Percentiles rank a stretch among this genome's conserved stretches.
These are phyloP conservation scores for Candida tallmaniae DNA, from an alignment of 805 yeast genomes.

Conservation along the genomic window DNA sequence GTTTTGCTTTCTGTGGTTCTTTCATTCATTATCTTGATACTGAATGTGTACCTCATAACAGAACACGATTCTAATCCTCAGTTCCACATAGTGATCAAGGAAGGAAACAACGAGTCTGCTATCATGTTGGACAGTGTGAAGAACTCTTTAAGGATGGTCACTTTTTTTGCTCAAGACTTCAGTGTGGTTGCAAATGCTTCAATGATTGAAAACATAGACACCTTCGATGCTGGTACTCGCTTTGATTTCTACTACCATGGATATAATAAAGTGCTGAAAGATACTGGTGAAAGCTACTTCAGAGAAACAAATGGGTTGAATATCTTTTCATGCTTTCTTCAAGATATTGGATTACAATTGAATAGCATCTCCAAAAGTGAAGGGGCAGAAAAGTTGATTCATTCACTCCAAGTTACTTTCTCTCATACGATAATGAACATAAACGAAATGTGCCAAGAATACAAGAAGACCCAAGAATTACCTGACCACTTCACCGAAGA, in stretches of 20 bases:
- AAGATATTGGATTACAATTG: slow-evolving; percentile 48
- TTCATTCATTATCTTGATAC: slow-evolving; percentile 15
- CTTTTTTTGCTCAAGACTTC: slow-evolving; percentile 13
- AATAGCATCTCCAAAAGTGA: slow-evolving; percentile 33
- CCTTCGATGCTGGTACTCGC: slow-evolving; percentile 38
- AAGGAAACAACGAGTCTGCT: slow-evolving; percentile 11
- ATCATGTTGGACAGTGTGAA: slow-evolving; percentile 6
- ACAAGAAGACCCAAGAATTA: slow-evolving; percentile 9
- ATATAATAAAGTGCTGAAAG: slow-evolving; percentile 40
- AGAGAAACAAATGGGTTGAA: slow-evolving; percentile 36
- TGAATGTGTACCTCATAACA: slow-evolving; percentile 8
- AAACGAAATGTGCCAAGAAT: slow-evolving; percentile 12
- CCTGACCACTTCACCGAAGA: slow-evolving; percentile 11
- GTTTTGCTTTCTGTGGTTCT: slow-evolving; percentile 9
- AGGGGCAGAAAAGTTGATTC: slow-evolving; percentile 24
- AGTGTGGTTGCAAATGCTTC: slow-evolving; percentile 2
- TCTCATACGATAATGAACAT: slow-evolving; percentile 17
- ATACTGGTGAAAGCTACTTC: slow-evolving; percentile 1
- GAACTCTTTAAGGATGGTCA: slow-evolving; percentile 9
- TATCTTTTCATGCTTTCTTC: slow-evolving; percentile 40
- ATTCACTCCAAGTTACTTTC: slow-evolving; percentile 38
- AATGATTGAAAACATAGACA: slow-evolving; percentile 32
- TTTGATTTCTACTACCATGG: slow-evolving; percentile 45
- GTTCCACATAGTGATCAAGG: slow-evolving; percentile 7
- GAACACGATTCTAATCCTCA: slow-evolving; percentile 9